Evolutionary conservation across 75 land plant species (phyloP), one percentile per base, ranked within the genome.

Genomic region (Pseudotsuga menziesii): DNA sequence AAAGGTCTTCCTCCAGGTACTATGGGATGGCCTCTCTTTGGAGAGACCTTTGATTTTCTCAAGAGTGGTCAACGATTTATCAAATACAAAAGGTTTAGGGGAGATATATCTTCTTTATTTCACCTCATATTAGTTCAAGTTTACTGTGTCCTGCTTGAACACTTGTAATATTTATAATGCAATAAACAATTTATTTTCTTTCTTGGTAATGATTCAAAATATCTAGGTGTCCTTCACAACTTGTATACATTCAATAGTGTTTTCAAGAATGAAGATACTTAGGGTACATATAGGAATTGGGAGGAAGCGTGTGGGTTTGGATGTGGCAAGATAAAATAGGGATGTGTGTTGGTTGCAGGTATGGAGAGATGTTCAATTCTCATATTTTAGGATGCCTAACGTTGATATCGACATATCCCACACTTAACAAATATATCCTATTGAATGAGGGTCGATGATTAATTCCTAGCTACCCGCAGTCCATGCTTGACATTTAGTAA

Each of bases 1-100:
- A 85, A 79, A 48, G 83, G 85, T 1, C 76, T 91, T 79, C 95
- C 95, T 29, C 95, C 91, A 2, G 95, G 95, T n/a, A 84, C 93
- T 16, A 89, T 93, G 93, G 93, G 95, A 1, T 93, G 95, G 93
- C 93, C 95, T 16, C 73, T 83, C 20, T 78, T 93, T 73, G 95
- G 95, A 13, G 95, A 93, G 75, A 93, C 93, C 5, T 71, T 82
- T 58, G 80, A 87, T 73, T 85, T 93, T 48, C 80, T 87, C 25
- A 85, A 88, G 35, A 84, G 84, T 44, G 90, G 91, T 3, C 91
- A 87, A 1, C 57, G 36, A 23, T 86, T 89, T 80, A 87, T 91
- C 85, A 89, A 81, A 25, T 66, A 57, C 61, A 81, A 80, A 57
- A 86, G 80, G 80, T 75, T 79, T 75, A 89, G 88, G 91, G 86